These are phyloP conservation scores for Stachybotrys chartarum DNA, from an alignment of 2,329 filamentous ascomycete species.

Conservation along the genomic window DNA sequence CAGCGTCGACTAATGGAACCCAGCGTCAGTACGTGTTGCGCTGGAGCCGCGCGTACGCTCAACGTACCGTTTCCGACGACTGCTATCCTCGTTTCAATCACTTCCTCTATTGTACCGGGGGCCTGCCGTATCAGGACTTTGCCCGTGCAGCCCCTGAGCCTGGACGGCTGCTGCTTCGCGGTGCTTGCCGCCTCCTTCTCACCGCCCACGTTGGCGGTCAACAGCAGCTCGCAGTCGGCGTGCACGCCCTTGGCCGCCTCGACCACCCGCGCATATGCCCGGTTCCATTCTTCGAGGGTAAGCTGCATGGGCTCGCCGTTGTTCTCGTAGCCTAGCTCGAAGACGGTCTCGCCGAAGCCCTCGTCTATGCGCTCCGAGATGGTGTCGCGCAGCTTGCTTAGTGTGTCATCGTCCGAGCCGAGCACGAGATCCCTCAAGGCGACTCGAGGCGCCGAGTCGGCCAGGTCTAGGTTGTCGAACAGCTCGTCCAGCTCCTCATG, in stretches of 20 bases:
- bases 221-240: conserved; percentile 72
- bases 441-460: conserved; percentile 60
- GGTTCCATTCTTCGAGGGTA: conserved; percentile 65
- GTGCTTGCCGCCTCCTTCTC: conserved; percentile 61
- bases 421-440: conserved; percentile 73
- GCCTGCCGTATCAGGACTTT: conserved; percentile 77
- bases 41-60: background rate
- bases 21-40: background rate
- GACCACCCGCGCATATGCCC: conserved; percentile 58
- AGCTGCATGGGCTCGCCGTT: conserved; percentile 81
- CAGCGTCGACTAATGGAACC: conserved; percentile 69
- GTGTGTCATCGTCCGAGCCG: conserved; percentile 49
- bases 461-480: conserved; percentile 78
- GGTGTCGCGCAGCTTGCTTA: conserved; percentile 57
- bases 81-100: conserved; percentile 92
- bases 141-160: conserved; percentile 70
- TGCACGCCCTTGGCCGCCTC: conserved; percentile 56
- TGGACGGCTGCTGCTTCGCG: conserved; percentile 39
- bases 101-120: conserved; percentile 70
- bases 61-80: conserved; percentile 82
- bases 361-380: conserved; percentile 67
- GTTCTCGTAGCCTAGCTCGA: conserved; percentile 88
- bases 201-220: conserved; percentile 87
- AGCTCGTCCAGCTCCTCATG: conserved; percentile 87
- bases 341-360: conserved; percentile 81